Conservation (phyloP, 75 land plant species). For the Adiantum capillusveneris region DNA sequence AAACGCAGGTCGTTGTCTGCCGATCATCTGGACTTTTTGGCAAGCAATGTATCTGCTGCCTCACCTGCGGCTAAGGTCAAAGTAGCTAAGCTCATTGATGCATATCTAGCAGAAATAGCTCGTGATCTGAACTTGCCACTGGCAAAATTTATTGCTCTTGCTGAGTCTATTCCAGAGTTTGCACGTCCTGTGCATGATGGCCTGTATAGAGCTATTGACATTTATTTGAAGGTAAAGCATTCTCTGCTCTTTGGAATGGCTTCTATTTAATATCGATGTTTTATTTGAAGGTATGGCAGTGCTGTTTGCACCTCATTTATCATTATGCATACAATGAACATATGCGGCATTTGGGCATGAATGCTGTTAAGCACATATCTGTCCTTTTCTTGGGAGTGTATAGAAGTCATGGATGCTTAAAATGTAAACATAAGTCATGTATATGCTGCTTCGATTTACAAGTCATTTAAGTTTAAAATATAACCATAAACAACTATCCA, state of each 20-base stretch:
- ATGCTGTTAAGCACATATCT: too few species aligned
- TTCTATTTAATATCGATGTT: too few species aligned
- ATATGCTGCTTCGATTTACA: too few species aligned
- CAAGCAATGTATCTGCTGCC: constrained; percentile 13
- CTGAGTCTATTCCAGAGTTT: constrained; percentile 41
- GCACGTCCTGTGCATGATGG: constrained; percentile 54
- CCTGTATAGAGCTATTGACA: constrained; percentile 68
- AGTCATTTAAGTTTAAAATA: too few species aligned
- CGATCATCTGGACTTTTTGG: constrained; percentile 22
- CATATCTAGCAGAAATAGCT: constrained; percentile 54
- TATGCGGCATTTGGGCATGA: too few species aligned
- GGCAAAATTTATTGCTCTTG: constrained; percentile 40
- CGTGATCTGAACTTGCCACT: constrained; percentile 43
- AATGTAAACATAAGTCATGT: too few species aligned
- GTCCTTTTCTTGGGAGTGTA: too few species aligned
- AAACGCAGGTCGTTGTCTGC: constrained; percentile 22
- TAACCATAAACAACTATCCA: too few species aligned
- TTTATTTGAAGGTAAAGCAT: constrained; percentile 56
- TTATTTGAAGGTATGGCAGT: too few species aligned
- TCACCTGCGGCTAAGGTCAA: constrained; percentile 19
- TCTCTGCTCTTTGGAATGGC: neutral
- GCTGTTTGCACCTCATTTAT: too few species aligned
- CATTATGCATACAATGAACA: too few species aligned
- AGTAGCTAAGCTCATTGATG: constrained; percentile 59
- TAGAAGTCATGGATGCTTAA: too few species aligned